phyloP scores from a whole-genome alignment of 495 filamentous ascomycete genomes.

The Baudoinia panamericana region DNA sequence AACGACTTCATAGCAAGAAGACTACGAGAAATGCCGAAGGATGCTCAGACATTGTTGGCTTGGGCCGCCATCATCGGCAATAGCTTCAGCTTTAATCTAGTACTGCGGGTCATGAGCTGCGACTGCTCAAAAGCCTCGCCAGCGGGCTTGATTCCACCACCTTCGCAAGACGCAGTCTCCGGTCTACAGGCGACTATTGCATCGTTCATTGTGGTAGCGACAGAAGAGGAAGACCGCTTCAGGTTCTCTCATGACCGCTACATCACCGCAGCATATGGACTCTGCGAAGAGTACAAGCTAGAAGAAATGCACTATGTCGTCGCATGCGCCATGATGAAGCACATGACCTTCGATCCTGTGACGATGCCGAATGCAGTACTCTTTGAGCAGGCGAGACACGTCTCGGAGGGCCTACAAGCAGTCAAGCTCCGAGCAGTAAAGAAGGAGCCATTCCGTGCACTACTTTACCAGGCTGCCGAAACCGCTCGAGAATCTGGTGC shows the following conservation, averaged over 20 bases:
- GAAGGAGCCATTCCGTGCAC: slow-evolving; percentile 52
- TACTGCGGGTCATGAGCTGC: slow-evolving; percentile 62
- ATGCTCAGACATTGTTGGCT: slow-evolving; percentile 62
- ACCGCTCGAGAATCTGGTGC: slow-evolving; percentile 68
- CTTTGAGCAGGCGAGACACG: slow-evolving; percentile 40
- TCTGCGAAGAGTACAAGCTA: slow-evolving; percentile 53
- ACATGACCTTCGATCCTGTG: slow-evolving; percentile 43
- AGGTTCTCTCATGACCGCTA: slow-evolving; percentile 75
- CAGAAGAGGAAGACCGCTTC: slow-evolving; percentile 64
- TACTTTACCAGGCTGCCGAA: slow-evolving; percentile 63
- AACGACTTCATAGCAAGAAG: slow-evolving; percentile 66
- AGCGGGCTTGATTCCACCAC: slow-evolving; percentile 11
- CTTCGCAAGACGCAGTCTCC: slow-evolving; percentile 45
- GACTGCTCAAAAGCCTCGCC: slow-evolving; percentile 23
- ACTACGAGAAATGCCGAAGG: slow-evolving; percentile 58
- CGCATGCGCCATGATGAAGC: slow-evolving; percentile 61
- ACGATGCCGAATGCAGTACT: slow-evolving; percentile 2
- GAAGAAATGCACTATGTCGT: slow-evolving; percentile 81
- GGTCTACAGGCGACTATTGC: slow-evolving; percentile 69
- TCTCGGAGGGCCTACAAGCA: slow-evolving; percentile 56
- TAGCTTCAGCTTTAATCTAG: slow-evolving; percentile 63
- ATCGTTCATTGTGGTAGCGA: slow-evolving; percentile 59
- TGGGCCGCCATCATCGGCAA: slow-evolving; percentile 74
- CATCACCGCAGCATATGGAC: slow-evolving; percentile 53
- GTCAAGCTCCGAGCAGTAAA: slow-evolving; percentile 49